A percentile compares a stretch with the other conserved stretches of the same genome.
Conservation (phyloP, 2,329 filamentous ascomycete genomes). For the Botrytis galanthina region DNA sequence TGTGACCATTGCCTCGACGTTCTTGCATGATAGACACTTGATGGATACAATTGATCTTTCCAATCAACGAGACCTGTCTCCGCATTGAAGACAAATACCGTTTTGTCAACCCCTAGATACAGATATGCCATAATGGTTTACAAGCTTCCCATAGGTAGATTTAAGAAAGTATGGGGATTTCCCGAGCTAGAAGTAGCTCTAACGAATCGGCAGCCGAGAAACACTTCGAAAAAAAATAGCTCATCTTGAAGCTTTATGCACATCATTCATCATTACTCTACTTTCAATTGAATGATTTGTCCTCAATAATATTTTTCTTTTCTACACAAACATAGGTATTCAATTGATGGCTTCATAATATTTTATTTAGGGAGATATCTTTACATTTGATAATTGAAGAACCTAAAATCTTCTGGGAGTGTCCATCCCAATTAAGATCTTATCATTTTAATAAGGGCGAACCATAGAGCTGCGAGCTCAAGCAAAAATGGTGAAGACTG, state of each 20-base stretch:
- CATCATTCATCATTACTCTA: constrained; percentile 5
- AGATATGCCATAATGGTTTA: not conserved
- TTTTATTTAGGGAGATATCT: not conserved
- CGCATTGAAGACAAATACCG: not conserved
- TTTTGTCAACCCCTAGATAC: not conserved
- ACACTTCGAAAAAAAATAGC: constrained; percentile 9
- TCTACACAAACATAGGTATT: not conserved
- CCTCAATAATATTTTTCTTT: constrained; percentile 2
- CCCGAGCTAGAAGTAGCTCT: not conserved
- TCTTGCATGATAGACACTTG: not conserved
- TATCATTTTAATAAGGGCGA: not conserved
- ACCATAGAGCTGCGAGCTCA: not conserved
- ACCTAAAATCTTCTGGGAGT: not conserved
- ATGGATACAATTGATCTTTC: not conserved
- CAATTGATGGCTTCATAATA: not conserved
- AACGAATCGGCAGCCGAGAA: constrained; percentile 13
- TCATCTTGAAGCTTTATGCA: constrained; percentile 9
- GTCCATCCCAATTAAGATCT: not conserved
- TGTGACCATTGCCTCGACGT: not conserved
- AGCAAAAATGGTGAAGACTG: constrained; percentile 26
- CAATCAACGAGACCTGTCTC: not conserved
- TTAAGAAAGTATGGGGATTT: not conserved
- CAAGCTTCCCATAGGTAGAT: constrained; percentile 1
- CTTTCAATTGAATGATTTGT: constrained; percentile 16
- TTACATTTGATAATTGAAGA: not conserved